These are phyloP conservation scores for Fusarium guadeloupense DNA, from an alignment of 2,329 filamentous ascomycete genomes.

Conservation along the genomic window DNA sequence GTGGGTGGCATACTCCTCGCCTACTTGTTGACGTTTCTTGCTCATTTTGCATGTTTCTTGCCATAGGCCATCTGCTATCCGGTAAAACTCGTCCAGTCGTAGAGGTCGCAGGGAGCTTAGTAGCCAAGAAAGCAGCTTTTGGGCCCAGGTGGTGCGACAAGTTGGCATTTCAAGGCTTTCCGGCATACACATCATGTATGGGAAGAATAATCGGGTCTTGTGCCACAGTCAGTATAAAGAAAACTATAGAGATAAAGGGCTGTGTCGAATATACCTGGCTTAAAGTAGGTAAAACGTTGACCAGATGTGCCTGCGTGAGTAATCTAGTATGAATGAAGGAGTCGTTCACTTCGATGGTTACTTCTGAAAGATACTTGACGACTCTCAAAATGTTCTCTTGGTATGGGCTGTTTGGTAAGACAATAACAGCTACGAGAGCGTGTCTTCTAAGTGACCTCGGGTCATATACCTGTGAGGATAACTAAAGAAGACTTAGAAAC, in stretches of 20 bases:
- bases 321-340: conserved; percentile 9
- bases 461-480: not conserved
- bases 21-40: not conserved
- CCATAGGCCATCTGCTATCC: not conserved
- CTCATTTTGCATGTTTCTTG: not conserved
- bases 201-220: not conserved
- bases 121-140: not conserved
- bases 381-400: not conserved
- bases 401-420: not conserved
- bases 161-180: not conserved
- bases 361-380: not conserved
- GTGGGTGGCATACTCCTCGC: not conserved
- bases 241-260: not conserved
- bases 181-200: not conserved
- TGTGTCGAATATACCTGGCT: not conserved
- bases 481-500: not conserved
- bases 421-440: not conserved
- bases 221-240: not conserved
- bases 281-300: not conserved
- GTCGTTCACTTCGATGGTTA: conserved; percentile 1
- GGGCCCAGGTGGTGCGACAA: not conserved
- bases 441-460: not conserved
- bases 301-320: conserved; percentile 7
- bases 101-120: not conserved
- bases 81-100: not conserved